phyloP scores from a whole-genome alignment of 352 stramenopile species.

The Globisporangium camurandrum region DNA sequence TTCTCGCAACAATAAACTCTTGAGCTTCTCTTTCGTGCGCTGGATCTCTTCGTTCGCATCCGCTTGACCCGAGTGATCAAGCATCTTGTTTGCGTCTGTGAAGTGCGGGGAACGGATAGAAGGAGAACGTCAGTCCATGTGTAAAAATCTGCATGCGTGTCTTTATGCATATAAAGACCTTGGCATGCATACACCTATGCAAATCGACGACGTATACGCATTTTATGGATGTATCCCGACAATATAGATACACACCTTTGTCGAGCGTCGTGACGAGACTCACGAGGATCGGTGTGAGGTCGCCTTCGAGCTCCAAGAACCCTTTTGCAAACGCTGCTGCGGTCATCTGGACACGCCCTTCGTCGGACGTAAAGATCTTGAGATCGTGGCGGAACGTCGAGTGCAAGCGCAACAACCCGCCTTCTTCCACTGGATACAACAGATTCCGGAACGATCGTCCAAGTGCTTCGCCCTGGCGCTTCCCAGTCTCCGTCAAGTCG shows the following conservation, averaged over 20 bases:
- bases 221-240: too few species aligned
- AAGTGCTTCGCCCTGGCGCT: constrained; percentile 93
- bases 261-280: constrained; percentile 86
- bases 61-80: constrained; percentile 97
- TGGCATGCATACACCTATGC: too few species aligned
- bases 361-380: constrained; percentile 99
- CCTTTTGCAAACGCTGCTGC: constrained; percentile 99
- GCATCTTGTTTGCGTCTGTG: constrained; percentile 92
- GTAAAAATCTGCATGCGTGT: too few species aligned
- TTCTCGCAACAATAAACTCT: constrained; percentile 85
- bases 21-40: constrained; percentile 80
- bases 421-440: constrained; percentile 86
- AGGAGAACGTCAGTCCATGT: neutral
- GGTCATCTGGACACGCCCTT: constrained; percentile 99
- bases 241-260: constrained; percentile 54
- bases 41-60: constrained; percentile 92
- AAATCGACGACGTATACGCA: too few species aligned
- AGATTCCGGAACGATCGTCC: constrained; percentile 89
- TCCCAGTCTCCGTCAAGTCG: constrained; percentile 97
- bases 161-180: too few species aligned
- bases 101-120: too few species aligned
- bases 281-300: constrained; percentile 99
- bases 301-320: constrained; percentile 97
- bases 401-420: constrained; percentile 96
- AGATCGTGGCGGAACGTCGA: constrained; percentile 99